A percentile compares a stretch with the other conserved stretches of the same genome.
Evolutionary conservation across 202 grass and related monocot species (phyloP).

Genomic region (Saccharum hybrid): DNA sequence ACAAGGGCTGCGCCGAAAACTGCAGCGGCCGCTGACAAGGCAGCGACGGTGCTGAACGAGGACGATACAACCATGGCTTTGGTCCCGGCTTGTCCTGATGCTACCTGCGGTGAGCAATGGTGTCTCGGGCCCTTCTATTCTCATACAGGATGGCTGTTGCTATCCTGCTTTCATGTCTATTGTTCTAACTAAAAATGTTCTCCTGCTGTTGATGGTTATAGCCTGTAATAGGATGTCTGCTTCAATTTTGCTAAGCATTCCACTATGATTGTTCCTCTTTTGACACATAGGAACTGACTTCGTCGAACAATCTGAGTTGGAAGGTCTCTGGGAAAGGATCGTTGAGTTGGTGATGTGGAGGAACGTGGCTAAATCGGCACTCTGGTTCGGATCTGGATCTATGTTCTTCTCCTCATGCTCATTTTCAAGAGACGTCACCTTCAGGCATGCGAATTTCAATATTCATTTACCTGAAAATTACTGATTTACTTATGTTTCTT

Average conservation of each 20-base stretch:
- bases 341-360: constrained; percentile 85
- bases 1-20: constrained; percentile 40
- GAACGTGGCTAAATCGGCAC: constrained; percentile 74
- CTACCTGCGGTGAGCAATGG: constrained; percentile 36
- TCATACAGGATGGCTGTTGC: neutral
- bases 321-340: constrained; percentile 55
- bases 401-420: constrained; percentile 72
- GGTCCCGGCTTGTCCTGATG: constrained; percentile 29
- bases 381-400: constrained; percentile 85
- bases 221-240: neutral
- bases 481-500: neutral
- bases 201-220: neutral
- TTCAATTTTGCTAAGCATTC: neutral
- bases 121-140: neutral
- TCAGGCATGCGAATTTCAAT: constrained; percentile 57
- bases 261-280: constrained; percentile 20
- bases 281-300: constrained; percentile 23
- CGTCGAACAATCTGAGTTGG: constrained; percentile 36
- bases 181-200: neutral
- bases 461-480: neutral
- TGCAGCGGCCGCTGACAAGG: constrained; percentile 3
- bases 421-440: constrained; percentile 71
- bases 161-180: neutral
- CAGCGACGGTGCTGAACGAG: constrained; percentile 10
- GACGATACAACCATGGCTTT: constrained; percentile 52